Conservation (phyloP, 129 eudicot species). For the Pittosporum tobira region DNA sequence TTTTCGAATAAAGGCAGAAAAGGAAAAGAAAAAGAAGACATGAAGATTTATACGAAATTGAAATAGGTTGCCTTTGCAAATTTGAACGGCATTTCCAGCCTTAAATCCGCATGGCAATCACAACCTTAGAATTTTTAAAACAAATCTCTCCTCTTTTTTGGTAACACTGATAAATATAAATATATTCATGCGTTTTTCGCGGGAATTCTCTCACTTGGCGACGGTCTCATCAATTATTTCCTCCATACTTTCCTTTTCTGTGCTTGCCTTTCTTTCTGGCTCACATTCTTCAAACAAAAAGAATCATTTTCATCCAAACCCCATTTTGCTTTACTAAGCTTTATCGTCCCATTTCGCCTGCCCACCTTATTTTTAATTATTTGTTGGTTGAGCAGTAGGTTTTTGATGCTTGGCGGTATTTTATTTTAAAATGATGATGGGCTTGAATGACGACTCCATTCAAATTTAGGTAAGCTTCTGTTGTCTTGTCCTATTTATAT, state of each 20-base stretch:
- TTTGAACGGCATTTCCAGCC: no score
- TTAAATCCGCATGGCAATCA: background rate
- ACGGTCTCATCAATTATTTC: conserved; percentile 28
- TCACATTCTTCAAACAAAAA: no score
- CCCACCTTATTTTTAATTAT: conserved; percentile 15
- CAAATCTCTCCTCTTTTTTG: background rate
- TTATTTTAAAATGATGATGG: conserved; percentile 32
- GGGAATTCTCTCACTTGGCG: conserved; percentile 36
- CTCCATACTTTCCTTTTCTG: conserved; percentile 1
- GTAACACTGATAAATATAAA: background rate
- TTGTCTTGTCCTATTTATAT: conserved; percentile 17
- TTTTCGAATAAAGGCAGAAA: no score
- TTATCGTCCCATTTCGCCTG: conserved; percentile 18
- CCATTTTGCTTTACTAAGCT: conserved; percentile 9
- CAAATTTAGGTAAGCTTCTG: conserved; percentile 31
- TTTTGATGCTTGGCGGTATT: conserved; percentile 43
- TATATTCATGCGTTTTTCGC: conserved; percentile 21
- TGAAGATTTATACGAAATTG: no score
- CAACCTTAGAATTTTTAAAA: background rate
- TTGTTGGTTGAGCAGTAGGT: conserved; percentile 65
- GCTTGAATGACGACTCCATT: conserved; percentile 40
- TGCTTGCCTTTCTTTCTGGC: conserved; percentile 4
- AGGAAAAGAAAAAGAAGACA: no score
- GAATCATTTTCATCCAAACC: conserved; percentile 11
- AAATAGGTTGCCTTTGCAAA: no score